Conservation (phyloP, 306 rosid genomes). For the Phaseolus lunatus region DNA sequence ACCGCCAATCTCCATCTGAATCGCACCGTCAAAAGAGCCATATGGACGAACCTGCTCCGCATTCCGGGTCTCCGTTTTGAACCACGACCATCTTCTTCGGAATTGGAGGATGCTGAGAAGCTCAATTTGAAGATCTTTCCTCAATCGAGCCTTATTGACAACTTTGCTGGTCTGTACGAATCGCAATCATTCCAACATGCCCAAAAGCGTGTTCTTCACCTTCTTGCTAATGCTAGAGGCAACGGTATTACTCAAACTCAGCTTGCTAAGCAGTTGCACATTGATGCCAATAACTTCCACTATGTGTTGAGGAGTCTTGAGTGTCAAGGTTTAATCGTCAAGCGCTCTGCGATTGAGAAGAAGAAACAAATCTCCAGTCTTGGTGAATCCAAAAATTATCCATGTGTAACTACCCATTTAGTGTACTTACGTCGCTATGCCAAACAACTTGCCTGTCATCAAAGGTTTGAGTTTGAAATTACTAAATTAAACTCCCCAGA, state of each 20-base stretch:
- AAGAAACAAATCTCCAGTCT: slow-evolving; percentile 59
- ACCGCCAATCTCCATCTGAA: slow-evolving; percentile 25
- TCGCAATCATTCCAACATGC: slow-evolving; percentile 53
- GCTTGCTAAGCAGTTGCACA: slow-evolving; percentile 70
- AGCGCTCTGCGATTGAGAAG: slow-evolving; percentile 75
- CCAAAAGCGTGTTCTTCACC: slow-evolving; percentile 70
- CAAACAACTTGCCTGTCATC: slow-evolving; percentile 66
- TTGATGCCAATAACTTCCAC: slow-evolving; percentile 68
- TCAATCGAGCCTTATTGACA: slow-evolving; percentile 56
- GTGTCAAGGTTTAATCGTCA: slow-evolving; percentile 75
- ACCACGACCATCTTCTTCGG: slow-evolving; percentile 32
- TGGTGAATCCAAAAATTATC: slow-evolving; percentile 56
- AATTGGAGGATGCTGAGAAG: slow-evolving; percentile 54
- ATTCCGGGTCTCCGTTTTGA: slow-evolving; percentile 71
- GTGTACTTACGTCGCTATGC: slow-evolving; percentile 83
- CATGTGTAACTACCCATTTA: slow-evolving; percentile 70
- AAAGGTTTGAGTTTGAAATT: slow-evolving; percentile 72
- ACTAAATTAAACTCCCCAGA: slow-evolving; percentile 47
- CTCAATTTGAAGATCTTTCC: slow-evolving; percentile 62
- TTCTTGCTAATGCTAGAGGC: slow-evolving; percentile 66
- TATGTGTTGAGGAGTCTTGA: slow-evolving; percentile 79
- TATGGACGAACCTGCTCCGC: slow-evolving; percentile 70
- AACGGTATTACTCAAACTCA: slow-evolving; percentile 82
- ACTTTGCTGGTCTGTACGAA: slow-evolving; percentile 80
- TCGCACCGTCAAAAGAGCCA: slow-evolving; percentile 51